A percentile compares a stretch with the other conserved stretches of the same genome.
phyloP scores from a whole-genome alignment of 140 eudicot genomes.

The Senecio squalidus region DNA sequence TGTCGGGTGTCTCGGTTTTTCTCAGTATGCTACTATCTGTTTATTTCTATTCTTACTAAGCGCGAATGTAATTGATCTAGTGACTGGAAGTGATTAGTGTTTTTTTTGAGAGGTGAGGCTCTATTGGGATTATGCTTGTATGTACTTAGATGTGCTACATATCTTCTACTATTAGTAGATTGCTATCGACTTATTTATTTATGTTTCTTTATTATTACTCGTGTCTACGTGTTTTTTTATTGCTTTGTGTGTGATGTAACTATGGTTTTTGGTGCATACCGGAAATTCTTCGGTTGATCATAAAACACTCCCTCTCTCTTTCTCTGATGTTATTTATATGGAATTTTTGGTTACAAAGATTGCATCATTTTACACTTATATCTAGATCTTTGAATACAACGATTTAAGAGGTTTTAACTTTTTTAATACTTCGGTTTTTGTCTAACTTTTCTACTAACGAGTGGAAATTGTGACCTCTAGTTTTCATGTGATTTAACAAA shows the following conservation, averaged over 20 bases:
- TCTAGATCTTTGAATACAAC: background rate
- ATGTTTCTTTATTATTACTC: background rate
- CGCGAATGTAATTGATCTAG: background rate
- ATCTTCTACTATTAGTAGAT: constrained; percentile 16
- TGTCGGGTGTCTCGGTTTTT: constrained; percentile 25
- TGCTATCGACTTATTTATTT: constrained; percentile 18
- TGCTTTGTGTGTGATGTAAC: background rate
- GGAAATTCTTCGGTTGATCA: too few species aligned
- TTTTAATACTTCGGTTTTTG: too few species aligned
- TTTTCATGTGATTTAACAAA: too few species aligned
- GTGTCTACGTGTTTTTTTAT: constrained; percentile 6
- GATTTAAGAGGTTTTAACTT: constrained; percentile 4
- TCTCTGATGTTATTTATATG: too few species aligned
- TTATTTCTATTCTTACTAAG: constrained; percentile 32
- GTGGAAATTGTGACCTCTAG: too few species aligned
- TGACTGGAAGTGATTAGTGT: constrained; percentile 2
- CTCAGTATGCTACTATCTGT: constrained; percentile 22
- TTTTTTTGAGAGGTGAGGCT: constrained; percentile 21
- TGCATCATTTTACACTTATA: too few species aligned
- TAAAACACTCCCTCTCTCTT: too few species aligned
- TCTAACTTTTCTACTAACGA: too few species aligned
- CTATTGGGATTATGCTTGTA: constrained; percentile 11
- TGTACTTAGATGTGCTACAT: constrained; percentile 20
- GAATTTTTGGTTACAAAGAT: too few species aligned
- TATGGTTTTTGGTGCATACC: background rate